Evolutionary conservation across 2,329 filamentous ascomycete genomes (phyloP).

Genomic region (Talaromyces sp.): DNA sequence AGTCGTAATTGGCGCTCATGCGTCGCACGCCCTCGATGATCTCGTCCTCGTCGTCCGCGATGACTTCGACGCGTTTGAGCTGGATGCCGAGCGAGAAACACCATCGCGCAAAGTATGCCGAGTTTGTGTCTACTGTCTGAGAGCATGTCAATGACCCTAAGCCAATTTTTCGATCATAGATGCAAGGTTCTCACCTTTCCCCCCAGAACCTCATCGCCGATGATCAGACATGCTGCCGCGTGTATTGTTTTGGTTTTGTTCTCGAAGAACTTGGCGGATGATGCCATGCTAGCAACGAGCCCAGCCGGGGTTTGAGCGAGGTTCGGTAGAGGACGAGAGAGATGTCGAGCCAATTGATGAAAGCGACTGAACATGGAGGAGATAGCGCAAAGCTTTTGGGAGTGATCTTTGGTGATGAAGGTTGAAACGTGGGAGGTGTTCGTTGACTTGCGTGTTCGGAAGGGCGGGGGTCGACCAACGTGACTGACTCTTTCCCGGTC

Average conservation of each 20-base stretch:
- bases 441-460: not conserved
- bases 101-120: slow-evolving; percentile 58
- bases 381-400: too few species aligned
- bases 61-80: slow-evolving; percentile 84
- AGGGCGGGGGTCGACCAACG: not conserved
- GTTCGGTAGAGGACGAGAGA: slow-evolving; percentile 58
- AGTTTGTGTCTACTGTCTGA: slow-evolving; percentile 63
- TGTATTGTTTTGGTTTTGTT: slow-evolving; percentile 59
- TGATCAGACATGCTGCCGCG: slow-evolving; percentile 87
- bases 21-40: slow-evolving; percentile 81
- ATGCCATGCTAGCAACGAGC: slow-evolving; percentile 35
- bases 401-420: too few species aligned
- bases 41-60: slow-evolving; percentile 84
- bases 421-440: too few species aligned
- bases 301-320: slow-evolving; percentile 44
- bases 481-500: not conserved
- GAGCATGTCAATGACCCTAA: not conserved
- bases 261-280: slow-evolving; percentile 27
- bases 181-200: slow-evolving; percentile 65
- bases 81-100: slow-evolving; percentile 61
- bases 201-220: slow-evolving; percentile 93
- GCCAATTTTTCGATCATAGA: not conserved
- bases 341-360: slow-evolving; percentile 65
- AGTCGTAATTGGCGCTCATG: slow-evolving; percentile 87
- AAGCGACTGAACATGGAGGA: slow-evolving; percentile 73